Evolutionary conservation across 140 eudicot genomes (phyloP).

Genomic region (Senecio squalidus): DNA sequence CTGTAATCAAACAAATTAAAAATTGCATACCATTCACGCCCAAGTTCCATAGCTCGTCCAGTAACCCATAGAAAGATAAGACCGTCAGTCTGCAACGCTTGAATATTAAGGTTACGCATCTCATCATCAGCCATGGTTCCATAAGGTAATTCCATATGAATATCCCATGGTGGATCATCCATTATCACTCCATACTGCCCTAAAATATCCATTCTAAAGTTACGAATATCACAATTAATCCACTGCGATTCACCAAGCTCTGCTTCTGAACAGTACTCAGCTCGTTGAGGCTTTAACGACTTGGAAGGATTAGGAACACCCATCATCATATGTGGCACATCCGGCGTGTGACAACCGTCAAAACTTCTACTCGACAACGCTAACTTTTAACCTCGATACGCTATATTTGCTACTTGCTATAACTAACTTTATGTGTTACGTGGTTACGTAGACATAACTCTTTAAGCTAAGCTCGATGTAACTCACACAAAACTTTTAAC

Average conservation of each 20-base stretch:
- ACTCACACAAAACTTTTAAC: too few species aligned
- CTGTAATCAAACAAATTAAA: too few species aligned
- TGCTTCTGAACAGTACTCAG: constrained; percentile 88
- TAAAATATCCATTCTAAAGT: constrained; percentile 88
- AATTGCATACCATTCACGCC: neutral
- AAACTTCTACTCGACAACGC: too few species aligned
- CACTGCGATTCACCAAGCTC: constrained; percentile 96
- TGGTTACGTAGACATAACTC: too few species aligned
- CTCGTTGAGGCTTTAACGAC: constrained; percentile 78
- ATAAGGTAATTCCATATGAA: constrained; percentile 97
- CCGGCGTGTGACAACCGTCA: too few species aligned
- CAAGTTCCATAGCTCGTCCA: constrained; percentile 39
- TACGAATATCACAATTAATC: constrained; percentile 90
- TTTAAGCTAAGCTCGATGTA: too few species aligned
- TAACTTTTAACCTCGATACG: too few species aligned
- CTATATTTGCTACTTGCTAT: too few species aligned
- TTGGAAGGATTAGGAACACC: constrained; percentile 68
- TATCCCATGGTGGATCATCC: constrained; percentile 99
- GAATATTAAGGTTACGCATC: constrained; percentile 92
- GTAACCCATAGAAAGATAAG: constrained; percentile 97
- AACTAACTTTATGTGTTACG: too few species aligned
- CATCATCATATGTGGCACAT: constrained; percentile 76
- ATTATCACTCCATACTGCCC: constrained; percentile 96
- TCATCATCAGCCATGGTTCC: constrained; percentile 99
- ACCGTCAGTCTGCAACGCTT: constrained; percentile 94